These are phyloP conservation scores for Rhipidocladum racemiflorum DNA, from an alignment of 176 grass and related monocot genomes.

Conservation along the genomic window DNA sequence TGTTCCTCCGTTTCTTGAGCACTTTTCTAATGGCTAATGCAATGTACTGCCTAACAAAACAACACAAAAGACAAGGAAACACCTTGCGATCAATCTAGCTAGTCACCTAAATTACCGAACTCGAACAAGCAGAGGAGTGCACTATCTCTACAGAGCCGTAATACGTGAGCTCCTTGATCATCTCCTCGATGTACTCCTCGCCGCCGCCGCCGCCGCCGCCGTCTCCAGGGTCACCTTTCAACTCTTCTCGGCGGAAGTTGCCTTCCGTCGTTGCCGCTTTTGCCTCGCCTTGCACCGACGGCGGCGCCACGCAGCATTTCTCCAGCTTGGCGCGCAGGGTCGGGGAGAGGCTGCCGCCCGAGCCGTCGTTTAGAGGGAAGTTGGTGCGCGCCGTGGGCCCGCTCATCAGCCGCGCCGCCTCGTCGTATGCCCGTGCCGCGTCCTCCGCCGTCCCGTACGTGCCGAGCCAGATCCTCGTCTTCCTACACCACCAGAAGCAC, in stretches of 20 bases:
- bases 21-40: conserved; percentile 11
- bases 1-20: background rate
- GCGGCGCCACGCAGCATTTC: conserved; percentile 47
- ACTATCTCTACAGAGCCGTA: conserved; percentile 76
- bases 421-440: conserved; percentile 84
- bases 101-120: background rate
- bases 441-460: conserved; percentile 84
- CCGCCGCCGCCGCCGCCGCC: background rate
- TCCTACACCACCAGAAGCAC: conserved; percentile 40
- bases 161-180: conserved; percentile 85
- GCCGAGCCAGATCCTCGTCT: conserved; percentile 95
- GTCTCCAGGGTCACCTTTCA: background rate
- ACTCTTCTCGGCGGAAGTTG: background rate
- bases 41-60: conserved; percentile 24
- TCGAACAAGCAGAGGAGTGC: conserved; percentile 29
- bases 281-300: background rate
- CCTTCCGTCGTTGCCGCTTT: background rate
- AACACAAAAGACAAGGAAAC: background rate
- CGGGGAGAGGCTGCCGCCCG: conserved; percentile 39
- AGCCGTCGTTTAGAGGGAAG: conserved; percentile 34
- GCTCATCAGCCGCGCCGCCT: conserved; percentile 82
- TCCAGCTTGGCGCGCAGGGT: conserved; percentile 76
- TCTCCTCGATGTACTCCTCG: conserved; percentile 66
- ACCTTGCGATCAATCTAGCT: background rate
- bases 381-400: conserved; percentile 66